Conservation (phyloP, 805 yeast genomes). For the Komagataella populi region DNA sequence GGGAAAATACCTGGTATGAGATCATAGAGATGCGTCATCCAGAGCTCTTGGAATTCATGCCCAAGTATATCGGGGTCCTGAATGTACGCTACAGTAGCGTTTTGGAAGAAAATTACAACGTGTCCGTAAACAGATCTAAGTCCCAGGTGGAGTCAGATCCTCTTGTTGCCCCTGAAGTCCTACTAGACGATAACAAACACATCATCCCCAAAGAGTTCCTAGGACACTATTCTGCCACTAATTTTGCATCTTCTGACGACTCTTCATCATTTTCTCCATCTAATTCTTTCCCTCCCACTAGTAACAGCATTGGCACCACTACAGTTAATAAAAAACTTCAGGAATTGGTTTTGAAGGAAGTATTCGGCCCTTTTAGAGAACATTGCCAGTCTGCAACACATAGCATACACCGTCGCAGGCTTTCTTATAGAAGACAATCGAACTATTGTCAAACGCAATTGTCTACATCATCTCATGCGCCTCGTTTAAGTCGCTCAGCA, state of each 20-base stretch:
- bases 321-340: conserved; percentile 58
- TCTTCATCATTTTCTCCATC: neutral
- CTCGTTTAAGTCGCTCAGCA: neutral
- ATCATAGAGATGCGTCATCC: conserved; percentile 68
- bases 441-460: neutral
- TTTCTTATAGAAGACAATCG: neutral
- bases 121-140: neutral
- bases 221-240: conserved; percentile 36
- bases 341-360: conserved; percentile 61
- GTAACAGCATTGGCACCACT: conserved; percentile 37
- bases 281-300: conserved; percentile 2
- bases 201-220: conserved; percentile 76
- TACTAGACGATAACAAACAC: conserved; percentile 81
- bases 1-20: conserved; percentile 90
- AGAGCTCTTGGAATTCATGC: conserved; percentile 75
- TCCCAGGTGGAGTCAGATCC: conserved; percentile 15
- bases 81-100: conserved; percentile 65
- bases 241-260: neutral
- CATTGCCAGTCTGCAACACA: conserved; percentile 10
- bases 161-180: conserved; percentile 51
- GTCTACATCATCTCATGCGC: neutral
- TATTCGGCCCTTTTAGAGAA: conserved; percentile 39
- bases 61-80: conserved; percentile 85
- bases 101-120: conserved; percentile 12
- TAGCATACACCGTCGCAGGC: neutral